Conservation (phyloP, 306 rosid species). For the Aeschynomene evenia region DNA sequence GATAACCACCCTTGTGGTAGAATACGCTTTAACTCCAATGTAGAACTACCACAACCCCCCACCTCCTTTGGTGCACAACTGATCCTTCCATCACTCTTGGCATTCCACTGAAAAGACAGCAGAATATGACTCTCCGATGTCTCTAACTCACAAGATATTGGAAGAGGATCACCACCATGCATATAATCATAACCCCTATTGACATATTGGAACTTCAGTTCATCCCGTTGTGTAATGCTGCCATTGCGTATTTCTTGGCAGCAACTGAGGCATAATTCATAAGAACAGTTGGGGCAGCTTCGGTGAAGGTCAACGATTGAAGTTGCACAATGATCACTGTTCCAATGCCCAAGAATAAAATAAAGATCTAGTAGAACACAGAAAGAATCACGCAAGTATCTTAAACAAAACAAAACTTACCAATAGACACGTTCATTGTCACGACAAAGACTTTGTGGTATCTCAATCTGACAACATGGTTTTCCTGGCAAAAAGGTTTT, state of each 20-base stretch:
- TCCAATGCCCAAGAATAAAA: conserved; percentile 32
- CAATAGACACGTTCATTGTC: conserved; percentile 73
- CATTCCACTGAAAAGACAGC: conserved; percentile 45
- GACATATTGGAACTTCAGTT: conserved; percentile 57
- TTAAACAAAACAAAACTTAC: conserved; percentile 43
- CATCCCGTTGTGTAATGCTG: conserved; percentile 43
- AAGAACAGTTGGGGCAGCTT: conserved; percentile 69
- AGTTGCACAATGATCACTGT: conserved; percentile 81
- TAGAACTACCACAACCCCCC: conserved; percentile 66
- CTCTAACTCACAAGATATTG: conserved; percentile 32
- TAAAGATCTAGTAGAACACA: conserved; percentile 19
- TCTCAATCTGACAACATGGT: conserved; percentile 39
- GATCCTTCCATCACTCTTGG: conserved; percentile 50
- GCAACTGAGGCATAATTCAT: conserved; percentile 72
- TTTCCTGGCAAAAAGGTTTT: conserved; percentile 43
- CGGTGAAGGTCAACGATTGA: conserved; percentile 76
- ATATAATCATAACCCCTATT: conserved; percentile 70
- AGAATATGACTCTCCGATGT: conserved; percentile 33
- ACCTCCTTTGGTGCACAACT: conserved; percentile 58
- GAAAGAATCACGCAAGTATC: conserved; percentile 7
- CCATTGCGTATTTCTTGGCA: conserved; percentile 70
- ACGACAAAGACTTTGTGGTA: conserved; percentile 55
- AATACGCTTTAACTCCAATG: conserved; percentile 58
- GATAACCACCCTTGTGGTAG: conserved; percentile 67
- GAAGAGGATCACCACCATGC: conserved; percentile 70